These are phyloP conservation scores for Macrophomina phaseolina DNA, from an alignment of 2,329 filamentous ascomycete genomes.

Conservation along the genomic window DNA sequence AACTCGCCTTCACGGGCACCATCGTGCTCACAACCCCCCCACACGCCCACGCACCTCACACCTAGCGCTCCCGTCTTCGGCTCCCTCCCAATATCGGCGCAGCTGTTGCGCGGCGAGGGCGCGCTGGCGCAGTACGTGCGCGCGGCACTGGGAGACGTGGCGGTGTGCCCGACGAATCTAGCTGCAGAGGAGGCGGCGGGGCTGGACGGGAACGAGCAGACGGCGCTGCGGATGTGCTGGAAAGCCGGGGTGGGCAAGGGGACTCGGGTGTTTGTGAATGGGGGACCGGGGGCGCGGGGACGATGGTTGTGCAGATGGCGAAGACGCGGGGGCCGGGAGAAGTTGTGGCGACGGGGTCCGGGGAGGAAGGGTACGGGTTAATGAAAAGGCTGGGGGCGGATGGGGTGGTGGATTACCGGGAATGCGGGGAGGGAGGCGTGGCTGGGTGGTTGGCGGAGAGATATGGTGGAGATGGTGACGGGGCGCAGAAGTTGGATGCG, in stretches of 20 bases:
- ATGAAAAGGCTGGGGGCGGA: slow-evolving; percentile 54
- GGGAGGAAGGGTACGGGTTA: slow-evolving; percentile 47
- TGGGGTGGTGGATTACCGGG: slow-evolving; percentile 40
- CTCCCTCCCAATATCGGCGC: slow-evolving; percentile 43
- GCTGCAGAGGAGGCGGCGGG: slow-evolving; percentile 46
- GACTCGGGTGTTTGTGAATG: slow-evolving; percentile 55
- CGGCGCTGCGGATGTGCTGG: slow-evolving; percentile 45
- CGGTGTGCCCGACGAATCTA: slow-evolving; percentile 37
- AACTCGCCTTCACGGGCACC: slow-evolving; percentile 51
- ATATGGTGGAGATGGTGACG: slow-evolving; percentile 33
- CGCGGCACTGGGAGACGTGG: slow-evolving; percentile 44
- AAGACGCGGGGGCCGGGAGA: slow-evolving; percentile 46
- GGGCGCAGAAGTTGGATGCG: slow-evolving; percentile 45
- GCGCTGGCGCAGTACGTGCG: slow-evolving; percentile 49
- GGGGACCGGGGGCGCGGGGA: slow-evolving; percentile 59
- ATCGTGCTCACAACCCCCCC: slow-evolving; percentile 32
- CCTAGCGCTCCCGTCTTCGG: slow-evolving; percentile 47
- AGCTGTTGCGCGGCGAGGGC: slow-evolving; percentile 43
- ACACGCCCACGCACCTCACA: slow-evolving; percentile 30
- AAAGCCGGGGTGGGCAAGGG: slow-evolving; percentile 41
- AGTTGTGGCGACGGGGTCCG: slow-evolving; percentile 56
- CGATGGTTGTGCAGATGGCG: slow-evolving; percentile 54
- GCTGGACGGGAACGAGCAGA: slow-evolving; percentile 47
- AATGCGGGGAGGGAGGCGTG: slow-evolving; percentile 32
- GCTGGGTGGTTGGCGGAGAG: slow-evolving; percentile 41